A percentile compares a stretch with the other conserved stretches of the same genome.
Evolutionary conservation across 2,329 filamentous ascomycete species (phyloP).

Genomic region (Pezicula carpinea): DNA sequence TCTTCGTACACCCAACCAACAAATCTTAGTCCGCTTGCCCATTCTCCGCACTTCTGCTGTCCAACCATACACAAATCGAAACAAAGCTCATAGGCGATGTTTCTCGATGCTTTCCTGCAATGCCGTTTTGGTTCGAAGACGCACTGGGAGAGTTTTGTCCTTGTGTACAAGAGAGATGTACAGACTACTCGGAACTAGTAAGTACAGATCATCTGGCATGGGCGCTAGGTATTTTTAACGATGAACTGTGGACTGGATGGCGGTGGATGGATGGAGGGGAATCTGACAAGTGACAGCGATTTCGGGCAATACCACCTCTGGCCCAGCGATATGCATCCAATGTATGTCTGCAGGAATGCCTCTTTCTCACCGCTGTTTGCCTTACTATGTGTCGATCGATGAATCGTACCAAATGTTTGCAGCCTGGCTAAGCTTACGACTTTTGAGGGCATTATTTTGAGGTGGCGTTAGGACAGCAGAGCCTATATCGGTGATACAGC

Average conservation of each 20-base stretch:
- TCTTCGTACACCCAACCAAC: constrained; percentile 9
- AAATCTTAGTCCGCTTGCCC: constrained; percentile 12
- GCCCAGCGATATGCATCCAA: constrained; percentile 5
- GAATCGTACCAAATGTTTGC: constrained; percentile 1
- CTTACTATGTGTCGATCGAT: constrained; percentile 16
- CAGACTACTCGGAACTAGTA: neutral
- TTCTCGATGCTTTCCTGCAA: neutral
- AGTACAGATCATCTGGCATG: neutral
- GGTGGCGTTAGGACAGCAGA: neutral
- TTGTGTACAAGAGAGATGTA: neutral
- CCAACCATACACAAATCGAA: neutral
- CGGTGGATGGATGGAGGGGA: neutral
- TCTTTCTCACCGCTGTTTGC: constrained; percentile 23
- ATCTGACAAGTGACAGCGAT: constrained; percentile 14
- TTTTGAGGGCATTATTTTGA: neutral
- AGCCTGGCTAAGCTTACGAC: neutral
- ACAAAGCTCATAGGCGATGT: too few relatives aligned
- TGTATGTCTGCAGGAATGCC: neutral
- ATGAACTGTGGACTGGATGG: neutral
- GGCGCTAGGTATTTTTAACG: neutral
- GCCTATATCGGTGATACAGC: too few relatives aligned
- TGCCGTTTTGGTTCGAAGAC: neutral
- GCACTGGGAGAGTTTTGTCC: too few relatives aligned
- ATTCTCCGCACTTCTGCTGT: constrained; percentile 2
- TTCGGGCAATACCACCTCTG: constrained; percentile 4